Base-by-base conservation (phyloP, 441 rosid species). In the Geranium incanum region DNA sequence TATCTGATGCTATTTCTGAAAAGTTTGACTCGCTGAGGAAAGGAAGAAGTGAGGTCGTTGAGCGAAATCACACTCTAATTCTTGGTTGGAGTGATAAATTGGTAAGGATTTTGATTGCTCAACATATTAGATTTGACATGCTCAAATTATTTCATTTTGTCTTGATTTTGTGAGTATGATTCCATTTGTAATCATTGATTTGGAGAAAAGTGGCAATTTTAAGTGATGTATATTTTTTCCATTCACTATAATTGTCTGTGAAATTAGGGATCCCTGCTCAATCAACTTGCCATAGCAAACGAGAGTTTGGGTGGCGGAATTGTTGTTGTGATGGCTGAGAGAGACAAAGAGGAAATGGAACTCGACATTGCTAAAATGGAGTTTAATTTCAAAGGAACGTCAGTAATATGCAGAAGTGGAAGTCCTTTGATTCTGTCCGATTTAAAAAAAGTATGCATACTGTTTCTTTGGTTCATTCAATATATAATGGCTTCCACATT, bases 41-140 rank as follows among this genome's bases (percentile, higher is more conserved):
- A 80, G 94, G 91, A 73, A 86, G 77, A 74, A 86, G 94, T 67
- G 86, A 83, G 80, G 91, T 85, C 4, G 86, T 89, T 70, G 88
- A 87, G 88, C 86, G 80, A 71, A 83, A 84, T 67, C 94, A 89
- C 84, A 85, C 91, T 68, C 83, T 89, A 36, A 69, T 89, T 72
- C 91, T 89, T 82, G 94, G 94, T 23, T 87, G 91, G 94, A 87
- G 91, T 73, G 94, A 89, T 80, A 89, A 89, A 76, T 70, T 89
- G 88, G 94, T 89, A 86, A 81, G 67, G n/a, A 48, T 73, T 77
- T 81, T 79, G 13, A 76, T 63, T 71, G 68, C 55, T 23, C 21
- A 52, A 52, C 60, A 13, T 52, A 52, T 52, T 52, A n/a, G 5
- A 15, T 52, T 13, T 52, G 60, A n/a, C 60, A 52, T 1, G 18